A percentile compares a stretch with the other conserved stretches of the same genome.
phyloP scores from a whole-genome alignment of 2,329 filamentous ascomycete genomes.

The Calonectria montana region DNA sequence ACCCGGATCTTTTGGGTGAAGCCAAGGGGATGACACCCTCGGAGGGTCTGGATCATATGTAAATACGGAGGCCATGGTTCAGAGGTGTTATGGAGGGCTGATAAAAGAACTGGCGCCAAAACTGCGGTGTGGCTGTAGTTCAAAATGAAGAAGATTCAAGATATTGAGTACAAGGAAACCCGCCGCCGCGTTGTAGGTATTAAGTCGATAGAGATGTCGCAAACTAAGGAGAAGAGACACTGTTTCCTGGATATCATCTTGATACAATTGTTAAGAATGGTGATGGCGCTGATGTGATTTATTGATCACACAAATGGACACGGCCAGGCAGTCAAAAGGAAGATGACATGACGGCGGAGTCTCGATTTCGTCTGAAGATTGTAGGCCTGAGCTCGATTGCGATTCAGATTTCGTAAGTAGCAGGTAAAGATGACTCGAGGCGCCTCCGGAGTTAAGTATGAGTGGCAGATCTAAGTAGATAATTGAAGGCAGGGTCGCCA shows the following conservation, averaged over 20 bases:
- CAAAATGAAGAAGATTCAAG: conserved; percentile 17
- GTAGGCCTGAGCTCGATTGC: background rate
- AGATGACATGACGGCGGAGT: conserved; percentile 36
- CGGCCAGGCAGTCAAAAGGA: conserved; percentile 33
- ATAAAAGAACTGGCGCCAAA: conserved; percentile 56
- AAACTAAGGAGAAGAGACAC: conserved; percentile 26
- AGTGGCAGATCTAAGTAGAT: conserved; percentile 3
- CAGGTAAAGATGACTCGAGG: background rate
- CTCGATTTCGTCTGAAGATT: background rate
- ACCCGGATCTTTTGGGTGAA: conserved; percentile 64
- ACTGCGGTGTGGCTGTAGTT: background rate
- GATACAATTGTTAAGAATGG: conserved; percentile 21
- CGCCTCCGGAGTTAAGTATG: conserved; percentile 1
- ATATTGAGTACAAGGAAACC: conserved; percentile 30
- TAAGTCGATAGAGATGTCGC: conserved; percentile 22
- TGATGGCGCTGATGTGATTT: conserved; percentile 28
- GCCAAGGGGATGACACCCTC: conserved; percentile 91
- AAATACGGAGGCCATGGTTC: conserved; percentile 89
- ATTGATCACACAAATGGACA: conserved; percentile 35
- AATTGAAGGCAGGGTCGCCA: conserved; percentile 2
- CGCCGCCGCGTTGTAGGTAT: conserved; percentile 24
- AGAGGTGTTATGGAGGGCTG: background rate
- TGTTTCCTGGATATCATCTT: conserved; percentile 42
- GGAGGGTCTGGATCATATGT: conserved; percentile 92
- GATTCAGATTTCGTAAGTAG: background rate